These are phyloP conservation scores for Colletotrichum chlorophyti DNA, from an alignment of 2,329 filamentous ascomycete species.

Conservation along the genomic window DNA sequence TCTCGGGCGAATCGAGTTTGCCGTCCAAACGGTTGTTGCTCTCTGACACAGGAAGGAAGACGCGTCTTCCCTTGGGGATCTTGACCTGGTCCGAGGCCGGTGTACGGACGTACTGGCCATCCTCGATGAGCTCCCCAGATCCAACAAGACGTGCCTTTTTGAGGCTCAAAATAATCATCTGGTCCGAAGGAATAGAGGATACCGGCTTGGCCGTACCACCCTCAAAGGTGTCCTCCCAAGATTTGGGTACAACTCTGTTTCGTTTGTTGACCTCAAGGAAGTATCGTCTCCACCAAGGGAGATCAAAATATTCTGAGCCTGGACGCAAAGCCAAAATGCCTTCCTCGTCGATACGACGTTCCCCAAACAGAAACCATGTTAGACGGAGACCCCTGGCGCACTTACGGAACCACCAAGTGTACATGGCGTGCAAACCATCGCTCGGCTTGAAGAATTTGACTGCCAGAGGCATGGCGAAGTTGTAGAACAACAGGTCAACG, in stretches of 20 bases:
- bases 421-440: slow-evolving; percentile 83
- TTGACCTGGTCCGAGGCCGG: slow-evolving; percentile 95
- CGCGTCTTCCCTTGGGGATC: slow-evolving; percentile 81
- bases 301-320: slow-evolving; percentile 38
- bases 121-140: slow-evolving; percentile 63
- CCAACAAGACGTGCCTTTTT: slow-evolving; percentile 55
- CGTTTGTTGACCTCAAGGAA: slow-evolving; percentile 54
- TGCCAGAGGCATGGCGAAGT: slow-evolving; percentile 90
- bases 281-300: slow-evolving; percentile 48
- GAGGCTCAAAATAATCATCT: slow-evolving; percentile 43
- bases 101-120: slow-evolving; percentile 88
- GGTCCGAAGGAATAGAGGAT: slow-evolving; percentile 40
- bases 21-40: slow-evolving; percentile 71
- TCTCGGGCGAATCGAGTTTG: slow-evolving; percentile 59
- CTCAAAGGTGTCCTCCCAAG: slow-evolving; percentile 64
- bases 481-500: slow-evolving; percentile 93
- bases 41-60: slow-evolving; percentile 80
- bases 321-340: slow-evolving; percentile 62
- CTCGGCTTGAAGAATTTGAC: slow-evolving; percentile 86
- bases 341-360: slow-evolving; percentile 82
- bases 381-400: slow-evolving; percentile 82
- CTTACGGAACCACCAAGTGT: slow-evolving; percentile 93
- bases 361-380: slow-evolving; percentile 92
- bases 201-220: slow-evolving; percentile 53
- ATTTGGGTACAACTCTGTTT: slow-evolving; percentile 55